Percentiles rank a stretch among this genome's conserved stretches.
Conservation (phyloP, 2,329 filamentous ascomycete genomes). For the Alternaria sp. region DNA sequence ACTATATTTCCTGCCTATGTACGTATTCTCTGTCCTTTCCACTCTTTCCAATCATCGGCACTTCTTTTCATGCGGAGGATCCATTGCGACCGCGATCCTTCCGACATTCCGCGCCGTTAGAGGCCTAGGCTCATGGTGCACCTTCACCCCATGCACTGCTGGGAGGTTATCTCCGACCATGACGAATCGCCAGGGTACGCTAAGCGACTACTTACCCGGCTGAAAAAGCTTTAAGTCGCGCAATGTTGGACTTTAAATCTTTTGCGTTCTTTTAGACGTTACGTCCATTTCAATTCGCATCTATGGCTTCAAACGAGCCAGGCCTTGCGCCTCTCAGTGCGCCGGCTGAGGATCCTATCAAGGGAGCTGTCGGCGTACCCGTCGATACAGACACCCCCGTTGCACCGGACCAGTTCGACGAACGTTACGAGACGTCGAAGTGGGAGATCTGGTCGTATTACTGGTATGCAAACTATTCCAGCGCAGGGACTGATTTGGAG, state of each 20-base stretch:
- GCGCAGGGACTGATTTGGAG: background rate
- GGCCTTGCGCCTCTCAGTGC: slow-evolving; percentile 30
- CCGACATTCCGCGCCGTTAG: background rate
- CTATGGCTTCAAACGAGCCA: slow-evolving; percentile 31
- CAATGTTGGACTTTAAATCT: background rate
- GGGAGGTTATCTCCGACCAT: slow-evolving; percentile 13
- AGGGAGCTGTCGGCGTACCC: slow-evolving; percentile 26
- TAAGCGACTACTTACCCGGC: slow-evolving; percentile 9
- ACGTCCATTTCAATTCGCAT: background rate
- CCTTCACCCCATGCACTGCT: background rate
- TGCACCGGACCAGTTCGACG: slow-evolving; percentile 63
- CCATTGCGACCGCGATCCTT: background rate
- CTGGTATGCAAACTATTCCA: slow-evolving; percentile 38
- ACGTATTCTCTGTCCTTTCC: too few relatives aligned
- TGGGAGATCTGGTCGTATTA: slow-evolving; percentile 66
- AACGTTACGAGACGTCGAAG: slow-evolving; percentile 58
- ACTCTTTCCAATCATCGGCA: background rate
- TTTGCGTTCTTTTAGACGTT: background rate
- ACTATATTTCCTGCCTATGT: too few relatives aligned
- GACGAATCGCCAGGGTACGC: slow-evolving; percentile 12
- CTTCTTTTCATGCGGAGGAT: background rate
- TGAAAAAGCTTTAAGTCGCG: slow-evolving; percentile 7
- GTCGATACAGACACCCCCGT: slow-evolving; percentile 50
- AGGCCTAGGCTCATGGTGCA: slow-evolving; percentile 5
- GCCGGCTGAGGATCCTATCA: slow-evolving; percentile 25